Base-by-base conservation (phyloP, 768 basidiomycete species). In the Boletus eberwhitei region DNA sequence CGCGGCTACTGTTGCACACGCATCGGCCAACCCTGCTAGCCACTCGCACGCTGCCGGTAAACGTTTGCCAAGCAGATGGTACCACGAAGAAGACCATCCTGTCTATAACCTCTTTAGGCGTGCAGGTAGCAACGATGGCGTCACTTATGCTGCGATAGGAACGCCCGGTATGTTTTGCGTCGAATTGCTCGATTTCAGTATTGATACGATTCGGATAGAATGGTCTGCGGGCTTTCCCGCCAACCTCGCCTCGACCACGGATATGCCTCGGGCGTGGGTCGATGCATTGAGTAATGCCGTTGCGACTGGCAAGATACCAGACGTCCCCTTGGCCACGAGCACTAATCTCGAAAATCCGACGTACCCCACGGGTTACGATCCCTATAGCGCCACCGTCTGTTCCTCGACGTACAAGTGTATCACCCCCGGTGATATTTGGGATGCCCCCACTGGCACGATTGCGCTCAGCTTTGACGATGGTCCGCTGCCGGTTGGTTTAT, bases 391-490 rank as follows among this genome's bases (percentile, higher is more conserved):
- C 8, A 59, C 75, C 8, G 78, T 96, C 57, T 96, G 93, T 73
- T 92, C 91, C 2, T 78, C 86, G 22, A 88, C 87, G 0, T 86
- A 83, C 73, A 80, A 85, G 64, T 93, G 90, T 68, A 67, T 65
- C 48, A 77, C 74, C 39, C 59, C 76, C 5, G 83, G 79, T 12
- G 89, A 91, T 59, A 64, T 90, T 46, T 87, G 86, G 83, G 83
- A 94, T 56, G 88, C 87, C 0, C 93, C 93, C 0, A 68, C 78
- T 31, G 88, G 89, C 8, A 72, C 78, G 49, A 73, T 90, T 48
- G 88, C 75, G 2, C 73, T 83, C 51, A 77, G 82, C 45, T 93
- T 93, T 64, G 92, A 94, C 64, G 92, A 93, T 64, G 93, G 93
- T 0, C 92, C 92, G 0, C 73, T 78, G 16, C 72, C 76, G 2